These are phyloP conservation scores for Yamadazyma songkhlaensis DNA, from an alignment of 1,139 yeast species.

Conservation along the genomic window DNA sequence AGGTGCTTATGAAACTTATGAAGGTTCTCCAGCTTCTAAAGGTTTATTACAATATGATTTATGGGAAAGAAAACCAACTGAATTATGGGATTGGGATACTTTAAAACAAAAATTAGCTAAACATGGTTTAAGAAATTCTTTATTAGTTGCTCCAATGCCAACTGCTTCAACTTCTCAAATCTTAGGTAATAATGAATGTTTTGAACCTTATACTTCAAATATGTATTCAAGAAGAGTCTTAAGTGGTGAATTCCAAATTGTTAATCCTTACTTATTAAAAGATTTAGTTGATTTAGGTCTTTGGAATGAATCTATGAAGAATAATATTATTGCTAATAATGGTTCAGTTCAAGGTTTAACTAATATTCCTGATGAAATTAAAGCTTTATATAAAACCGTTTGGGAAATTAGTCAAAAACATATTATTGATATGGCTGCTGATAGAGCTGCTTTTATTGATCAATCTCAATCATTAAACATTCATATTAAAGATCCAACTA, in stretches of 20 bases:
- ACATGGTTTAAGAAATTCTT: slow-evolving; percentile 56
- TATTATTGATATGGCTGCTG: slow-evolving; percentile 60
- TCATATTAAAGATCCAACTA: slow-evolving; percentile 53
- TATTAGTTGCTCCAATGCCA: slow-evolving; percentile 64
- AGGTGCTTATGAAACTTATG: slow-evolving; percentile 48
- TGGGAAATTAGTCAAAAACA: slow-evolving; percentile 61
- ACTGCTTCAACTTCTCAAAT: slow-evolving; percentile 65
- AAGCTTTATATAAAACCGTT: slow-evolving; percentile 53
- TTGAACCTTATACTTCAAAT: slow-evolving; percentile 61
- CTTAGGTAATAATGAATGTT: slow-evolving; percentile 59
- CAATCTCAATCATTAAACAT: slow-evolving; percentile 62
- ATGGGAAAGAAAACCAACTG: slow-evolving; percentile 58
- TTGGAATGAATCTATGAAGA: slow-evolving; percentile 54
- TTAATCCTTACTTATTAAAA: slow-evolving; percentile 52
- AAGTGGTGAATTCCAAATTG: slow-evolving; percentile 62
- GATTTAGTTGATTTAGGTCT: slow-evolving; percentile 55
- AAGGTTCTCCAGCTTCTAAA: slow-evolving; percentile 60
- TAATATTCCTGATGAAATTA: slow-evolving; percentile 49
- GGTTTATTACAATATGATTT: slow-evolving; percentile 56
- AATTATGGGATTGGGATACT: slow-evolving; percentile 56
- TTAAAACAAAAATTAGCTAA: slow-evolving; percentile 43
- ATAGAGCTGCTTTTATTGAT: slow-evolving; percentile 57
- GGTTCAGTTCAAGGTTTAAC: slow-evolving; percentile 56
- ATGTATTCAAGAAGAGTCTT: slow-evolving; percentile 58
- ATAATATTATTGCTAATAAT: slow-evolving; percentile 48